These are phyloP conservation scores for Moesziomyces sp. DNA, from an alignment of 1,284 basidiomycete genomes.

Conservation along the genomic window DNA sequence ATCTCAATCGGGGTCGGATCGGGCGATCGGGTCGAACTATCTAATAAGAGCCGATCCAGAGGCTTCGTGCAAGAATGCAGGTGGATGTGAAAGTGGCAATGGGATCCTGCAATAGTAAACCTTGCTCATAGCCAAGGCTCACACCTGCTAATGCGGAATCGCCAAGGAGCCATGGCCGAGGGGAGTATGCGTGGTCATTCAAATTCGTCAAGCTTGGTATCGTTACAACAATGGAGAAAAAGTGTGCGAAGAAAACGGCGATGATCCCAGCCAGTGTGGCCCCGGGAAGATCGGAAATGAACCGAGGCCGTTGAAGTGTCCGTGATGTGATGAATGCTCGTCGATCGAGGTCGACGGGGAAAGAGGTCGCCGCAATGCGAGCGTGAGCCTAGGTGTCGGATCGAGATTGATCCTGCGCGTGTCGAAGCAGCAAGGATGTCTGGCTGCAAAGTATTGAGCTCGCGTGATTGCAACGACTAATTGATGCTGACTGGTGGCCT, in stretches of 20 bases:
- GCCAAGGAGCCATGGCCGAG: too few species aligned
- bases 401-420: too few species aligned
- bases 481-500: neutral
- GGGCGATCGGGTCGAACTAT: too few species aligned
- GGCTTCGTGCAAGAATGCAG: too few species aligned
- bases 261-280: neutral
- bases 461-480: neutral
- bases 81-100: too few species aligned
- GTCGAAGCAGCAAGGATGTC: neutral
- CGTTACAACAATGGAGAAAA: conserved; percentile 16
- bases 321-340: neutral
- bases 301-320: neutral
- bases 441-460: neutral
- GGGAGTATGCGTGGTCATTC: conserved; percentile 10
- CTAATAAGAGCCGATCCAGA: too few species aligned
- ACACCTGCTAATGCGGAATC: too few species aligned
- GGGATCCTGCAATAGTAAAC: too few species aligned
- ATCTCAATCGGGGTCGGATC: too few species aligned
- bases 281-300: neutral
- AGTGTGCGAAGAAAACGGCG: neutral
- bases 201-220: conserved; percentile 18
- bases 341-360: neutral
- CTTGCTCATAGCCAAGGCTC: too few species aligned
- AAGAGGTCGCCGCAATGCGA: neutral
- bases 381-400: too few species aligned